These are phyloP conservation scores for Candida multigemmis DNA, from an alignment of 805 yeast species.

Conservation along the genomic window DNA sequence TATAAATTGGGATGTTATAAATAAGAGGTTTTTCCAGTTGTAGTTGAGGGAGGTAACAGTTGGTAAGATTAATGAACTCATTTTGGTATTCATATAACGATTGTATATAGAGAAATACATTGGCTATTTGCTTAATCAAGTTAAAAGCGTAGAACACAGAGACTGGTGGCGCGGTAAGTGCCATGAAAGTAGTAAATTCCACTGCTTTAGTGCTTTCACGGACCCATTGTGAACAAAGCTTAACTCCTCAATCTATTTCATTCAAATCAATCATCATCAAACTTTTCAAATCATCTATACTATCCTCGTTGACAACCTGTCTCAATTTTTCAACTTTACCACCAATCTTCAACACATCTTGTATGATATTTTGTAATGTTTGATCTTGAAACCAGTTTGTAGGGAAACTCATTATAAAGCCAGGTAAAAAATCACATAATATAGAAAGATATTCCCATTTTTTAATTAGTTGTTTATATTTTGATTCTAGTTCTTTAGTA, in stretches of 20 bases:
- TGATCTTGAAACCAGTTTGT: slow-evolving; percentile 27
- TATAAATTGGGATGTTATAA: slow-evolving; percentile 76
- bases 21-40: slow-evolving; percentile 37
- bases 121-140: too few relatives aligned
- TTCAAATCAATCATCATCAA: slow-evolving; percentile 13
- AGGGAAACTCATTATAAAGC: slow-evolving; percentile 22
- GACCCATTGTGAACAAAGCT: too few relatives aligned
- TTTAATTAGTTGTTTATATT: slow-evolving; percentile 6
- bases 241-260: slow-evolving; percentile 8
- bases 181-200: too few relatives aligned
- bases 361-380: slow-evolving; percentile 14
- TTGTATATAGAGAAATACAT: too few relatives aligned
- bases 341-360: slow-evolving; percentile 15
- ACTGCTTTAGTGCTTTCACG: too few relatives aligned
- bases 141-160: too few relatives aligned
- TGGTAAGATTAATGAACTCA: too few relatives aligned
- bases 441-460: slow-evolving; percentile 11
- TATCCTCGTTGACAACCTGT: slow-evolving; percentile 8
- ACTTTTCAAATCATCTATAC: slow-evolving; percentile 9
- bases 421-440: slow-evolving; percentile 20
- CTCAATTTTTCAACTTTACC: slow-evolving; percentile 11
- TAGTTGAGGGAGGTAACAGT: too few relatives aligned
- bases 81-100: too few relatives aligned
- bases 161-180: too few relatives aligned
- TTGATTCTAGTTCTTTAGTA: slow-evolving; percentile 4